phyloP scores from a whole-genome alignment of 2,329 filamentous ascomycete genomes.

The Diaporthe citrichinensis region DNA sequence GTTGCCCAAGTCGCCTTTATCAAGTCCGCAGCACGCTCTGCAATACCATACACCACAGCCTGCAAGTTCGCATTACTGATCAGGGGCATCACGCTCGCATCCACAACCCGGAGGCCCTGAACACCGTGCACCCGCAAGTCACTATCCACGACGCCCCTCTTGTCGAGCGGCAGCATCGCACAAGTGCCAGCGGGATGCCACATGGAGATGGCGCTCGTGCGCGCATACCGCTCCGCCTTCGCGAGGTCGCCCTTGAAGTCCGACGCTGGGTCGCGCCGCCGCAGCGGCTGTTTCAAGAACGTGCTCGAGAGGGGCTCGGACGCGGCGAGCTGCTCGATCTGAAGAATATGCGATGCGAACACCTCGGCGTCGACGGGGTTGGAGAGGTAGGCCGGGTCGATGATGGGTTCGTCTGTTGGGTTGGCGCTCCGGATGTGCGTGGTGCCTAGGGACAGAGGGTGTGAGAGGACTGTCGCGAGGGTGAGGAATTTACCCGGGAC shows the following conservation, averaged over 20 bases:
- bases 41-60: conserved; percentile 25
- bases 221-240: background rate
- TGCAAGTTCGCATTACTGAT: conserved; percentile 6
- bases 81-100: conserved; percentile 51
- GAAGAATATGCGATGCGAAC: conserved; percentile 57
- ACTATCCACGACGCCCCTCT: conserved; percentile 58
- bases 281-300: conserved; percentile 8
- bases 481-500: conserved; percentile 62
- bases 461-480: conserved; percentile 67
- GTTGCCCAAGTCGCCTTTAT: background rate
- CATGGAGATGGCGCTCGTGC: conserved; percentile 43
- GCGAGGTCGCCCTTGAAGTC: conserved; percentile 17
- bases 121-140: conserved; percentile 59
- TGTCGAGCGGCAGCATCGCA: conserved; percentile 57
- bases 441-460: conserved; percentile 68
- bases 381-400: conserved; percentile 65
- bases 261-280: conserved; percentile 4
- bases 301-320: too few species aligned
- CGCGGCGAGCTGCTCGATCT: conserved; percentile 43
- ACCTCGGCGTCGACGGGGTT: conserved; percentile 60
- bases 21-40: conserved; percentile 22
- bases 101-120: conserved; percentile 56
- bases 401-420: conserved; percentile 43
- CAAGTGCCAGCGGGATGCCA: conserved; percentile 60
- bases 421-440: conserved; percentile 65